phyloP scores from a whole-genome alignment of 768 basidiomycete genomes.

The Mycena albidolilacea region DNA sequence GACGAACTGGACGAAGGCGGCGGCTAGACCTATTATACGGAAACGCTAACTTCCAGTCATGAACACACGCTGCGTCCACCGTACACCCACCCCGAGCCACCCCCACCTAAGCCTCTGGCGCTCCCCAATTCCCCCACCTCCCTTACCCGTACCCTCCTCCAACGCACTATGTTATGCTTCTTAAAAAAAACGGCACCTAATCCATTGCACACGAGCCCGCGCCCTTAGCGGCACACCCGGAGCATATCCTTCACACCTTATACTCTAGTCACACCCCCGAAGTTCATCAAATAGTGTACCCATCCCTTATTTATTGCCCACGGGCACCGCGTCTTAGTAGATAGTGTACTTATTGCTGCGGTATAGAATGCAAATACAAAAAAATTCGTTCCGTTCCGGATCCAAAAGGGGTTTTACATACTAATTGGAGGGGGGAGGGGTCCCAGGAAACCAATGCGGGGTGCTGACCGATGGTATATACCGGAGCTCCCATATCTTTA shows the following conservation, averaged over 20 bases:
- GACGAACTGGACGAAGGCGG: slow-evolving; percentile 17
- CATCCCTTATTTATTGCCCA: slow-evolving; percentile 19
- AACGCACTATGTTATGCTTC: slow-evolving; percentile 17
- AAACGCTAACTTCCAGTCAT: slow-evolving; percentile 12
- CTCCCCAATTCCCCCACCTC: slow-evolving; percentile 16
- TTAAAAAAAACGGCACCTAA: slow-evolving; percentile 14
- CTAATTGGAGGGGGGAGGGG: slow-evolving; percentile 16
- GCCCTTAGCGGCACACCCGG: slow-evolving; percentile 15
- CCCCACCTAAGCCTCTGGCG: slow-evolving; percentile 11
- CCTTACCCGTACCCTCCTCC: slow-evolving; percentile 18
- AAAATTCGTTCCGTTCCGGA: slow-evolving; percentile 17
- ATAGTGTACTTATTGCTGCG: slow-evolving; percentile 18
- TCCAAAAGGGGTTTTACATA: slow-evolving; percentile 19
- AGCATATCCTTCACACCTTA: slow-evolving; percentile 14
- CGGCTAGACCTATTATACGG: slow-evolving; percentile 18
- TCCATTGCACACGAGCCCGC: slow-evolving; percentile 13
- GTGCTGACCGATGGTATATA: slow-evolving; percentile 15
- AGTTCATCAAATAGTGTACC: slow-evolving; percentile 16
- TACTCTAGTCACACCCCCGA: slow-evolving; percentile 16
- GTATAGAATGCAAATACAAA: slow-evolving; percentile 19
- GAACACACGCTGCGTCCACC: slow-evolving; percentile 15
- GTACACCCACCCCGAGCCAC: slow-evolving; percentile 18
- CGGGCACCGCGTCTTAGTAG: slow-evolving; percentile 17
- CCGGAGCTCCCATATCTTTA: slow-evolving; percentile 15
- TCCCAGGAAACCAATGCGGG: slow-evolving; percentile 18